phyloP scores from a whole-genome alignment of 768 basidiomycete genomes.

The Kwoniella bestiolae region DNA sequence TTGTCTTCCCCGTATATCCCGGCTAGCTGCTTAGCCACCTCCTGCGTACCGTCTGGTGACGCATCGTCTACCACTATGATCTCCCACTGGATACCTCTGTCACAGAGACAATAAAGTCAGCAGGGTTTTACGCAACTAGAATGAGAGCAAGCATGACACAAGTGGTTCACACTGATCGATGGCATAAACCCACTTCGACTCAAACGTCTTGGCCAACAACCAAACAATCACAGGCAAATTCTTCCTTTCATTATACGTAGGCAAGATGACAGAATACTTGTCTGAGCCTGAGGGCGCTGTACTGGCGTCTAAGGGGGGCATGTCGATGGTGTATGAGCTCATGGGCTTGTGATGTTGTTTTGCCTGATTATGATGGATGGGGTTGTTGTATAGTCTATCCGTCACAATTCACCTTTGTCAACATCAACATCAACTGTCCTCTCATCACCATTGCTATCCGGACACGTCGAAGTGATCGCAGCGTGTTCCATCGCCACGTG shows the following conservation, averaged over 20 bases:
- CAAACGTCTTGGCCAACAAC: conserved; percentile 77
- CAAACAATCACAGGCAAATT: conserved; percentile 87
- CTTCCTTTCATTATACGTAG: conserved; percentile 92
- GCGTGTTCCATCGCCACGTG: neutral
- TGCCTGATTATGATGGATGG: neutral
- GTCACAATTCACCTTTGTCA: neutral
- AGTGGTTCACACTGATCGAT: no score
- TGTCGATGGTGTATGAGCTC: conserved; percentile 42
- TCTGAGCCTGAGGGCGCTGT: conserved; percentile 34
- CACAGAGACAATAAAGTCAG: neutral
- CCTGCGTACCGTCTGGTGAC: conserved; percentile 89
- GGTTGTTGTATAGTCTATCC: neutral
- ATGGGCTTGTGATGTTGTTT: conserved; percentile 5
- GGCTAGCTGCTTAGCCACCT: conserved; percentile 79
- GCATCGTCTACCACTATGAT: conserved; percentile 90
- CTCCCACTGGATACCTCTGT: conserved; percentile 78
- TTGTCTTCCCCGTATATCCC: conserved; percentile 79
- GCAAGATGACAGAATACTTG: conserved; percentile 89
- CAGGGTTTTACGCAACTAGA: no score
- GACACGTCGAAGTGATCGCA: conserved; percentile 7
- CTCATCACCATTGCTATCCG: neutral
- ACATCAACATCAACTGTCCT: neutral
- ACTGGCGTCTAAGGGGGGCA: conserved; percentile 30
- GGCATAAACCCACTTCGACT: conserved; percentile 78
- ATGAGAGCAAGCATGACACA: no score